phyloP scores from a whole-genome alignment of 2,329 filamentous ascomycete genomes.

The Apiospora rasikravindrae region DNA sequence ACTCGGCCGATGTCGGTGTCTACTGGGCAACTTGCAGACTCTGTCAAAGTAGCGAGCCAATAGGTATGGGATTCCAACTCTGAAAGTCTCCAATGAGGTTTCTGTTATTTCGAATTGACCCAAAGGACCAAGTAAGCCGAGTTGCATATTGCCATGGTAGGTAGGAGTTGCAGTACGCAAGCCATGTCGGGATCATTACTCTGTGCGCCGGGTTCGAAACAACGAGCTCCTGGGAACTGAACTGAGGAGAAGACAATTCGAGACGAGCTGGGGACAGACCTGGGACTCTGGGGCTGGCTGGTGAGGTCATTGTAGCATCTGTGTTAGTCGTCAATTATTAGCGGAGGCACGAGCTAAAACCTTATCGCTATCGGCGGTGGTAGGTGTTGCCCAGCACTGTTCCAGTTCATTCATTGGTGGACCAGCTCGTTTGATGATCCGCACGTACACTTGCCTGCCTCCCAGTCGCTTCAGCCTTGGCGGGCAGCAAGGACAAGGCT shows the following conservation, averaged over 20 bases:
- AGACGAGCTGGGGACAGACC: background rate
- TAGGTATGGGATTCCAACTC: background rate
- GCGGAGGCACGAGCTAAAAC: background rate
- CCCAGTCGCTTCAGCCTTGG: slow-evolving; percentile 10
- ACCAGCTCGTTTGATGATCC: background rate
- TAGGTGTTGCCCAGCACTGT: background rate
- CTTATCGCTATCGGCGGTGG: background rate
- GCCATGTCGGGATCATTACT: background rate
- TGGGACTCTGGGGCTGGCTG: background rate
- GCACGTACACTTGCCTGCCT: background rate
- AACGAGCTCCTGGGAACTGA: background rate
- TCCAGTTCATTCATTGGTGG: background rate
- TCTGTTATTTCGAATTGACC: background rate
- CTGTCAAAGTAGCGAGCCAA: too few species aligned
- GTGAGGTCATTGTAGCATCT: background rate
- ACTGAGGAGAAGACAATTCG: background rate
- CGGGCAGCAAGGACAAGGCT: slow-evolving; percentile 16
- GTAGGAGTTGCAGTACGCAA: background rate
- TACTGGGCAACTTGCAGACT: background rate
- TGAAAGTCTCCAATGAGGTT: background rate
- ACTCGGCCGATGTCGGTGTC: background rate
- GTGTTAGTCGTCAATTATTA: background rate
- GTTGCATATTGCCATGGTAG: background rate
- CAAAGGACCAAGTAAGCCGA: too few species aligned
- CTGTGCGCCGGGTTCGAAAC: background rate